These are phyloP conservation scores for Erythrobasidium yunnanense DNA, from an alignment of 768 basidiomycete genomes.

Conservation along the genomic window DNA sequence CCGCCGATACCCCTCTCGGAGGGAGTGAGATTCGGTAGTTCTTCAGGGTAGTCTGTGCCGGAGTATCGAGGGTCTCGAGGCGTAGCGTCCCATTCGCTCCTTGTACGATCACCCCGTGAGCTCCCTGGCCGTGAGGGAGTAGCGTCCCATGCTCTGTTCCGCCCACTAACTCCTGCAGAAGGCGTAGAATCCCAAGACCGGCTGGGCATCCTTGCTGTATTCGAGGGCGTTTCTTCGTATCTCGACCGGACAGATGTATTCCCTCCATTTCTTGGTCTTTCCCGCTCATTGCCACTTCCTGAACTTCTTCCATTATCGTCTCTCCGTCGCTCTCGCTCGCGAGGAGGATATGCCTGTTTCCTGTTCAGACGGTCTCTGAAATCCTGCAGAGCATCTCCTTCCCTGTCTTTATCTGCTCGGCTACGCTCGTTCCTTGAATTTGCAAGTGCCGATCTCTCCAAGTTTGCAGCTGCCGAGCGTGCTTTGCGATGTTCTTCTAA, in stretches of 20 bases:
- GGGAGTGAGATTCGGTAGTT: constrained; percentile 24
- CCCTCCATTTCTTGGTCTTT: constrained; percentile 43
- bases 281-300: constrained; percentile 45
- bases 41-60: constrained; percentile 35
- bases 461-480: not conserved
- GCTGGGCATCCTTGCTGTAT: constrained; percentile 4
- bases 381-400: constrained; percentile 23
- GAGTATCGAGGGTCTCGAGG: constrained; percentile 30
- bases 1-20: constrained; percentile 21
- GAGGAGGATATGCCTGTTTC: constrained; percentile 45
- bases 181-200: constrained; percentile 35
- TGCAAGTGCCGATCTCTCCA: constrained; percentile 2
- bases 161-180: constrained; percentile 6
- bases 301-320: constrained; percentile 38
- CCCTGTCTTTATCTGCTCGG: not conserved
- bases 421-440: constrained; percentile 22
- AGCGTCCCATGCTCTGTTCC: constrained; percentile 28
- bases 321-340: constrained; percentile 49
- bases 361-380: constrained; percentile 83
- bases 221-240: constrained; percentile 28
- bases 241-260: not conserved
- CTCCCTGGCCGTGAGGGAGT: constrained; percentile 28
- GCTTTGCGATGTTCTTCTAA: constrained; percentile 62
- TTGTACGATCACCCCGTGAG: constrained; percentile 3
- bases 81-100: constrained; percentile 38